Evolutionary conservation across 768 basidiomycete genomes (phyloP), one percentile per base, ranked within the genome.

Genomic region (Suillus lakei): DNA sequence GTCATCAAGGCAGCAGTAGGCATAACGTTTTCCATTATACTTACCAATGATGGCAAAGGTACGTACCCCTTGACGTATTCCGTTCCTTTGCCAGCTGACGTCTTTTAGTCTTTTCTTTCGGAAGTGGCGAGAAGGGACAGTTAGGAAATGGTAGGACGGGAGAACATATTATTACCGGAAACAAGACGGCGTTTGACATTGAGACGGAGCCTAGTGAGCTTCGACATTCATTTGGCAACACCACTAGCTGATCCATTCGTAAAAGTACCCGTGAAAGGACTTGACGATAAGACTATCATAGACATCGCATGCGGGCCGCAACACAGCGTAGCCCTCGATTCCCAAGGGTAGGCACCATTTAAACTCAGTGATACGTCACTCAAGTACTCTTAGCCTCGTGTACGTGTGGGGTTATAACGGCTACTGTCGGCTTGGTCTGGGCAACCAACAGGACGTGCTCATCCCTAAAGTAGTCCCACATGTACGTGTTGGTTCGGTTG

Each of bases 131-230:
- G 77, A 89, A 93, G 65, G 97, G 97, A 1, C 96, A 98, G 69
- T 82, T 98, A 0, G 97, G 95, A 0, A 96, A 95, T 74, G 97
- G 96, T 21, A 88, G 88, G 68, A 96, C 95, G 0, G 95, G 96
- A n/a, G 95, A 97, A 77, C 87, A 93, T 41, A 93, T 97, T 64
- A 86, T 90, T 10, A 91, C 91, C 1, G 92, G 91, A 23, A 93
- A 93, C 70, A 95, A 95, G 77, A 87, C 89, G 0, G 88, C 86
- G 13, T 97, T 86, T 71, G 96, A 97, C 72, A 84, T 92, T 23
- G 90, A 94, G 69, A 78, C 81, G 39, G 83, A 86, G 10, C 92
- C 93, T 30, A 80, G 93, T 77, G 39, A 91, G 70, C 69, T 36
- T 50, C 64, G 36, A 39, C 64, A 38, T 28, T 21, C 56, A 44